These are phyloP conservation scores for Coniella vitis DNA, from an alignment of 2,329 filamentous ascomycete genomes.

Conservation along the genomic window DNA sequence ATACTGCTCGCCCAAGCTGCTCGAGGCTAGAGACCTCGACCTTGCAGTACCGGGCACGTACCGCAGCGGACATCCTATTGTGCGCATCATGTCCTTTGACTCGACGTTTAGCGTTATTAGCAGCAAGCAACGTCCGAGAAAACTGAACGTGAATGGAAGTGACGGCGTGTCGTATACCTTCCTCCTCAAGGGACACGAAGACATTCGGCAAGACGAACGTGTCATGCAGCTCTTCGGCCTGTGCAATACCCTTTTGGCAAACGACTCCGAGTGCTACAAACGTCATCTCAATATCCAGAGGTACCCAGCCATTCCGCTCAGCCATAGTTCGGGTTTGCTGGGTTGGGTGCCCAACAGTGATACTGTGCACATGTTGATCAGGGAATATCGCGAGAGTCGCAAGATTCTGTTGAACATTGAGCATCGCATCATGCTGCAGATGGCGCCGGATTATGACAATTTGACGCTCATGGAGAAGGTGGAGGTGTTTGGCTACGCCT, in stretches of 20 bases:
- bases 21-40: constrained; percentile 77
- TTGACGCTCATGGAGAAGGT: constrained; percentile 99
- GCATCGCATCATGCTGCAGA: constrained; percentile 98
- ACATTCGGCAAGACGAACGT: constrained; percentile 96
- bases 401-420: constrained; percentile 99
- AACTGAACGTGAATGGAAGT: constrained; percentile 80
- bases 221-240: constrained; percentile 99
- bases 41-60: constrained; percentile 96
- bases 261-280: constrained; percentile 95
- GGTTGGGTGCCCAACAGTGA: constrained; percentile 98
- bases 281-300: constrained; percentile 93
- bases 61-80: constrained; percentile 67
- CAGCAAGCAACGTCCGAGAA: constrained; percentile 91
- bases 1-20: constrained; percentile 92
- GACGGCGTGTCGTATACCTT: constrained; percentile 86
- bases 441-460: constrained; percentile 98
- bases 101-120: constrained; percentile 86
- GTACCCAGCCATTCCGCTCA: constrained; percentile 94
- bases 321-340: constrained; percentile 89
- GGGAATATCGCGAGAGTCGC: constrained; percentile 92
- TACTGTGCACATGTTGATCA: constrained; percentile 90
- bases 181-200: constrained; percentile 95
- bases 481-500: constrained; percentile 96
- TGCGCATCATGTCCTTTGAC: constrained; percentile 85
- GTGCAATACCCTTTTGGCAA: constrained; percentile 88